phyloP scores from a whole-genome alignment of 176 grass and related monocot species.

The Triticum turgidum region DNA sequence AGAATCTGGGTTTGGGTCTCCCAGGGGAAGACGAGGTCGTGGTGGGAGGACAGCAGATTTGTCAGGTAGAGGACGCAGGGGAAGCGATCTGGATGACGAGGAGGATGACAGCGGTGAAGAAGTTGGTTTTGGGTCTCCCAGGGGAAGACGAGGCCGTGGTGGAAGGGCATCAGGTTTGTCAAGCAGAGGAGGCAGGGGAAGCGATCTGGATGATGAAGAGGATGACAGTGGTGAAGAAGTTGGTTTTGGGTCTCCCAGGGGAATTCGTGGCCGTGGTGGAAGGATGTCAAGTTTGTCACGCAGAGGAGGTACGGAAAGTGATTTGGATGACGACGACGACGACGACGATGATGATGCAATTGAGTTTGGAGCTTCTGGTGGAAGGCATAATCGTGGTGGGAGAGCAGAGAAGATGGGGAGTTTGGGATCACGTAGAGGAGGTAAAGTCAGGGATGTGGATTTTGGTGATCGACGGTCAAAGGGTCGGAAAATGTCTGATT shows the following conservation, averaged over 20 bases:
- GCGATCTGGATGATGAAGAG: conserved; percentile 31
- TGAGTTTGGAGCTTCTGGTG: conserved; percentile 30
- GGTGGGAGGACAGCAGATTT: conserved; percentile 6
- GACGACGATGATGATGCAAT: background rate
- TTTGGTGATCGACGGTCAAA: background rate
- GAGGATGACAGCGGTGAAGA: conserved; percentile 15
- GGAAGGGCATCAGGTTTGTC: conserved; percentile 28
- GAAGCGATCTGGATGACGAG: conserved; percentile 32
- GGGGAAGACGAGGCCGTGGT: conserved; percentile 29
- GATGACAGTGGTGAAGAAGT: conserved; percentile 10
- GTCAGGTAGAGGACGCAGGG: conserved; percentile 11
- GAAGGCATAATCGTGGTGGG: conserved; percentile 19
- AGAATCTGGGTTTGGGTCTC: conserved; percentile 27
- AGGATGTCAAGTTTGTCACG: conserved; percentile 22
- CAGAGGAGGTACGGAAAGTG: conserved; percentile 34
- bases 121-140: conserved; percentile 42
- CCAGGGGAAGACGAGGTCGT: conserved; percentile 11
- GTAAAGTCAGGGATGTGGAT: conserved; percentile 6
- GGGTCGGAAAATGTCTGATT: conserved; percentile 20
- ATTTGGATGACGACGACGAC: conserved; percentile 15
- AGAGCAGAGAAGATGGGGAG: conserved; percentile 1
- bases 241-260: conserved; percentile 46
- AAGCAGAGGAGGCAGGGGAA: conserved; percentile 23
- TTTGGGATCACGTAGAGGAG: conserved; percentile 25
- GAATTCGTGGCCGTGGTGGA: conserved; percentile 22